phyloP scores from a whole-genome alignment of 495 filamentous ascomycete species.

The Parathielavia appendiculata region DNA sequence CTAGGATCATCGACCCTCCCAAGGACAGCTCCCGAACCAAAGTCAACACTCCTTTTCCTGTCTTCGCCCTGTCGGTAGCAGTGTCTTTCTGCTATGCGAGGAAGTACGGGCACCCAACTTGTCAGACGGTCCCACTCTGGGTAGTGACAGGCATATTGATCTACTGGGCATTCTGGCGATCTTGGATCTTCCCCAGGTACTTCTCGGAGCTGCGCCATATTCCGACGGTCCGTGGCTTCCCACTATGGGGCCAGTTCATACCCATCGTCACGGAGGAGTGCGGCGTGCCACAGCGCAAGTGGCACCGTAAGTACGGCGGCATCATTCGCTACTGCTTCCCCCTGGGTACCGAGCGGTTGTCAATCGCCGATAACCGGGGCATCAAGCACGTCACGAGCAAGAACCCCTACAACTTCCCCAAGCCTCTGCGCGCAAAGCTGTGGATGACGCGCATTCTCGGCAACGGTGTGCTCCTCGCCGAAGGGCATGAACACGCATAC shows the following conservation, averaged over 20 bases:
- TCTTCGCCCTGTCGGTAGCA: background rate
- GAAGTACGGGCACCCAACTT: constrained; percentile 11
- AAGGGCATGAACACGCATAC: constrained; percentile 39
- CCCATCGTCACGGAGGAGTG: constrained; percentile 28
- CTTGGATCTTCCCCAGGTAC: constrained; percentile 19
- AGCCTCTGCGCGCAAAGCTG: constrained; percentile 45
- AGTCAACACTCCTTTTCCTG: background rate
- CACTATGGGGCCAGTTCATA: constrained; percentile 28
- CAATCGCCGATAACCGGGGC: constrained; percentile 25
- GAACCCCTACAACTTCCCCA: constrained; percentile 52
- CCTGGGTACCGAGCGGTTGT: constrained; percentile 26
- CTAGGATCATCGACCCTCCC: background rate
- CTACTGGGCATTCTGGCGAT: constrained; percentile 19
- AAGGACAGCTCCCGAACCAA: background rate
- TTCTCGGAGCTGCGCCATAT: constrained; percentile 23
- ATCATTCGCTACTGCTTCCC: constrained; percentile 30
- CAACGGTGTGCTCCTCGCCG: constrained; percentile 45
- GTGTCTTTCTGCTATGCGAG: constrained; percentile 9
- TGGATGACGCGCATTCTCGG: constrained; percentile 49
- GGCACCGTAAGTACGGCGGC: constrained; percentile 26
- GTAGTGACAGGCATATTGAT: background rate
- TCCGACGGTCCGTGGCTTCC: constrained; percentile 23
- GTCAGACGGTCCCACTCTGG: background rate
- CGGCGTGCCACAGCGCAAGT: constrained; percentile 27
- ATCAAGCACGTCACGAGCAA: constrained; percentile 48